These are phyloP conservation scores for Auricularia cornea DNA, from an alignment of 768 basidiomycete species.

Conservation along the genomic window DNA sequence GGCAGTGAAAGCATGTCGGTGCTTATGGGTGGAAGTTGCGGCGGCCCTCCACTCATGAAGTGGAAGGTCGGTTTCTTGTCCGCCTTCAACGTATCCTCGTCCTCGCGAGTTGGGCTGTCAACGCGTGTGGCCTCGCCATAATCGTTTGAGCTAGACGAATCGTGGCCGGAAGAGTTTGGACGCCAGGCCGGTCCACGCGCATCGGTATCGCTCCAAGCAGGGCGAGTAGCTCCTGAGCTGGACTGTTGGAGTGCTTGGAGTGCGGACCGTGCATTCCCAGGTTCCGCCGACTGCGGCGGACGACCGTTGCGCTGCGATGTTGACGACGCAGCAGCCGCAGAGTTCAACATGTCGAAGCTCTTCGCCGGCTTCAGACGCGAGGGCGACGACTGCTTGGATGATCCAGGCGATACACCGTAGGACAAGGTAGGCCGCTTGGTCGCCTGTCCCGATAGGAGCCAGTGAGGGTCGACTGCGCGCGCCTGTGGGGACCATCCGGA, in stretches of 20 bases:
- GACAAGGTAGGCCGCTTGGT: no score
- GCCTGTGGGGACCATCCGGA: no score
- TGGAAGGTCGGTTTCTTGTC: not conserved
- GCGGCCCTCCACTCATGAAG: not conserved
- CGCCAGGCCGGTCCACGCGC: no score
- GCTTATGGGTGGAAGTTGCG: not conserved
- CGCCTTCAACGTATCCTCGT: not conserved
- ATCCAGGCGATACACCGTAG: no score
- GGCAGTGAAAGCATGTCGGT: not conserved
- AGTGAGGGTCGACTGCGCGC: no score
- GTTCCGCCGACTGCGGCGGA: not conserved
- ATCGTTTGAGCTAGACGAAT: conserved; percentile 9
- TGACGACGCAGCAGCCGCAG: not conserved
- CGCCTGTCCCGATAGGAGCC: no score
- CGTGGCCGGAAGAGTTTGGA: not conserved
- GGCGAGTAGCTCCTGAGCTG: conserved; percentile 9
- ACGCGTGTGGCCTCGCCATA: not conserved
- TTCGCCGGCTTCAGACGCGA: not conserved
- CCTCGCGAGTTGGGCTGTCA: not conserved
- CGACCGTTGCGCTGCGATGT: not conserved
- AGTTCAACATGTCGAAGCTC: not conserved
- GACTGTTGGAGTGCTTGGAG: not conserved
- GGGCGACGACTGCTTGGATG: not conserved
- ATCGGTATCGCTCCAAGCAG: not conserved
- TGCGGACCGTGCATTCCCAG: not conserved